Percentiles rank a stretch among this genome's conserved stretches.
Evolutionary conservation across 768 basidiomycete genomes (phyloP).

Genomic region (Rhodotorula paludigena): DNA sequence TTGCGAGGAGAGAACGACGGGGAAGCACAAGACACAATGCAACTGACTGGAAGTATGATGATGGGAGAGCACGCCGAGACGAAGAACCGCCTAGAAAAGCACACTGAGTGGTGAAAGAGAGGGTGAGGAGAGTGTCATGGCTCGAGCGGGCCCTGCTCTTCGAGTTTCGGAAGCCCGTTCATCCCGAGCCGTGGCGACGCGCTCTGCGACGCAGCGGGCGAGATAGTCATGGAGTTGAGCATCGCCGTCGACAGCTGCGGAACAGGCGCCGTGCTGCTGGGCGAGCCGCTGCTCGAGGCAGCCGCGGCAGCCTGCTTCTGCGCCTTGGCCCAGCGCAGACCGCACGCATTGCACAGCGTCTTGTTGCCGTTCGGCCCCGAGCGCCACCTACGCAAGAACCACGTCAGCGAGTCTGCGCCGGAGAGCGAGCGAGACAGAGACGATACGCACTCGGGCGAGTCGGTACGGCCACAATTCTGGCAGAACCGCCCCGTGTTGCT

Average conservation of each 20-base stretch:
- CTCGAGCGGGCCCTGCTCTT: neutral
- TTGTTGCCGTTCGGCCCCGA: slow-evolving; percentile 92
- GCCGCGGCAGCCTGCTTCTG: slow-evolving; percentile 3
- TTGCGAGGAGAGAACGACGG: too few relatives aligned
- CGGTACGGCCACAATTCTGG: slow-evolving; percentile 32
- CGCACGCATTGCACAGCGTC: slow-evolving; percentile 94
- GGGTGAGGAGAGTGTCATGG: too few relatives aligned
- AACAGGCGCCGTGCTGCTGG: neutral
- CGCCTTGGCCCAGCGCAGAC: slow-evolving; percentile 83
- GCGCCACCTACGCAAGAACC: slow-evolving; percentile 59
- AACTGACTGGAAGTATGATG: too few relatives aligned
- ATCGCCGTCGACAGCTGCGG: neutral
- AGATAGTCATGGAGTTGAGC: slow-evolving; percentile 6
- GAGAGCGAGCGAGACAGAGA: neutral
- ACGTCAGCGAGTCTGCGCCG: neutral
- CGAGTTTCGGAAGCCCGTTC: slow-evolving; percentile 1
- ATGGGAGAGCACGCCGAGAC: too few relatives aligned
- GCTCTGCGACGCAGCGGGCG: neutral
- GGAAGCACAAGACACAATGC: too few relatives aligned
- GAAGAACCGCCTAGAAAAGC: too few relatives aligned
- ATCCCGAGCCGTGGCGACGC: slow-evolving; percentile 3
- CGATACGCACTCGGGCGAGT: slow-evolving; percentile 26
- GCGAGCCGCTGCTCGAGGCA: neutral
- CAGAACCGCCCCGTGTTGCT: slow-evolving; percentile 16
- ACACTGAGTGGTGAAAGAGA: too few relatives aligned